Conservation (phyloP, 805 yeast species). For the Schizosaccharomyces osmophilus region DNA sequence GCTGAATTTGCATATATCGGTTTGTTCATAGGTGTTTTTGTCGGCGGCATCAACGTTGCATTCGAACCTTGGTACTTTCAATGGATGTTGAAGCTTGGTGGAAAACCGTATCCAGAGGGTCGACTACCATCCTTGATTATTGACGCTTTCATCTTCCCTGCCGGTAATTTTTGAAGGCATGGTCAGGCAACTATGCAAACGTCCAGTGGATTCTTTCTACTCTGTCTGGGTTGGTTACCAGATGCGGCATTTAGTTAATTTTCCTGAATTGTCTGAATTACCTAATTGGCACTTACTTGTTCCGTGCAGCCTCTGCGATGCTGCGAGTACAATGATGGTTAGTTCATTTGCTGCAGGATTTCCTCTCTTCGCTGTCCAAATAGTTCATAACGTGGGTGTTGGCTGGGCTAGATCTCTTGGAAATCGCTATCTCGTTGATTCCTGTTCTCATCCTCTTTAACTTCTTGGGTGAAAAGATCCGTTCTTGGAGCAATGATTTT, state of each 20-base stretch:
- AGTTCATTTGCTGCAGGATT: neutral
- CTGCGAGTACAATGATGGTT: neutral
- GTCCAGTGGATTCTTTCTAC: neutral
- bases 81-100: slow-evolving; percentile 21
- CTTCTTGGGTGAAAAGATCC: neutral
- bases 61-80: slow-evolving; percentile 23
- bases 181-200: slow-evolving; percentile 24
- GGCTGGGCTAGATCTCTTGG: neutral
- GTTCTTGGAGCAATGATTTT: neutral
- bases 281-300: neutral
- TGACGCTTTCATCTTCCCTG: slow-evolving; percentile 29
- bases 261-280: neutral
- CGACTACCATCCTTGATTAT: slow-evolving; percentile 29
- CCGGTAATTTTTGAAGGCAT: slow-evolving; percentile 44
- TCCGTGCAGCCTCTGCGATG: neutral
- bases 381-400: neutral
- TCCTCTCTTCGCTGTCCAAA: neutral
- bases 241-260: neutral
- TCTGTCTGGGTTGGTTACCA: neutral
- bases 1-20: slow-evolving; percentile 55
- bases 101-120: slow-evolving; percentile 36
- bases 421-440: neutral
- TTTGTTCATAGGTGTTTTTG: slow-evolving; percentile 40
- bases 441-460: neutral
- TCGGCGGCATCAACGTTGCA: slow-evolving; percentile 28